phyloP scores from a whole-genome alignment of 352 stramenopile genomes.

The Globisporangium ultimum region DNA sequence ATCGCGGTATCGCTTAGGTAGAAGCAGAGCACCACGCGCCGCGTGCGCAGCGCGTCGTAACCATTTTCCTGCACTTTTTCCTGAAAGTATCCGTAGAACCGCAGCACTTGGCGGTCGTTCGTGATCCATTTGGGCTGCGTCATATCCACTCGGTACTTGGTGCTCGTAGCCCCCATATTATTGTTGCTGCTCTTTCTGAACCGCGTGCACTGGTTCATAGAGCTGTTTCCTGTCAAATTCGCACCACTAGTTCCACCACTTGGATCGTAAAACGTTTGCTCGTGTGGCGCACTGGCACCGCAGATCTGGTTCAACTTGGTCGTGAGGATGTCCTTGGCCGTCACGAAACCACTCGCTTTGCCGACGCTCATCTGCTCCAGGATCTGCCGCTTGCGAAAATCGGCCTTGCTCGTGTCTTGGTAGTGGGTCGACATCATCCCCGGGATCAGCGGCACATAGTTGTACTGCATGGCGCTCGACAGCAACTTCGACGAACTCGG shows the following conservation, averaged over 20 bases:
- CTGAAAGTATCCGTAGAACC: conserved; percentile 89
- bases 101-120: conserved; percentile 79
- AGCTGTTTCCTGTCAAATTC: neutral
- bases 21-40: conserved; percentile 76
- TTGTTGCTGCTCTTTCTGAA: neutral
- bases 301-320: conserved; percentile 17
- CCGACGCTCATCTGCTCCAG: conserved; percentile 62
- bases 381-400: conserved; percentile 63
- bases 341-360: conserved; percentile 19
- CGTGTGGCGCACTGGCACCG: neutral
- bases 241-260: neutral
- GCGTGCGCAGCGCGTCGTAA: conserved; percentile 25
- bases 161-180: conserved; percentile 14
- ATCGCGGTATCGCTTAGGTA: conserved; percentile 83
- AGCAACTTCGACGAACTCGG: too few species aligned
- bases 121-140: conserved; percentile 65
- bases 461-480: conserved; percentile 5
- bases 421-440: conserved; percentile 53
- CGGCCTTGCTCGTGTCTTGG: conserved; percentile 31
- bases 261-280: neutral
- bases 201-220: neutral
- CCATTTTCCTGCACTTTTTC: conserved; percentile 48
- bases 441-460: conserved; percentile 40
- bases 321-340: conserved; percentile 6
- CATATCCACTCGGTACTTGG: conserved; percentile 43